phyloP scores from a whole-genome alignment of 352 stramenopile genomes.

The Phytophthora capsici region DNA sequence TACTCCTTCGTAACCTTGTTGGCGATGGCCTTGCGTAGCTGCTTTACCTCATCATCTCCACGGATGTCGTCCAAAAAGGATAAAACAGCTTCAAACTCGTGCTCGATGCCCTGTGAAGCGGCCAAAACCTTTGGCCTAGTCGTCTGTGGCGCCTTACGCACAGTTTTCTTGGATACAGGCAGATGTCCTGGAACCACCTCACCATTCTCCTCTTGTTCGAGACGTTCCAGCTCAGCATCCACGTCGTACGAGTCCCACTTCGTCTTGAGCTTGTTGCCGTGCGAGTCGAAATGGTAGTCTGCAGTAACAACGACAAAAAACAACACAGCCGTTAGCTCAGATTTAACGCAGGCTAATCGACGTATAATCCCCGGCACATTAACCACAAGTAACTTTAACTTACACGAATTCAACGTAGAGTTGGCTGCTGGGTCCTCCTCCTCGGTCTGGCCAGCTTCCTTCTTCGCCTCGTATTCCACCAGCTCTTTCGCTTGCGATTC shows the following conservation, averaged over 20 bases:
- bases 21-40: conserved; percentile 73
- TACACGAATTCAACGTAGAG: conserved; percentile 79
- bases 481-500: conserved; percentile 74
- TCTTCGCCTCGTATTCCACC: conserved; percentile 49
- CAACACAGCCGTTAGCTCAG: conserved; percentile 1
- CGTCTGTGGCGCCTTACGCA: conserved; percentile 16
- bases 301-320: not conserved
- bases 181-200: not conserved
- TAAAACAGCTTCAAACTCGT: conserved; percentile 81
- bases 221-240: conserved; percentile 72
- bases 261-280: conserved; percentile 88
- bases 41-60: conserved; percentile 68
- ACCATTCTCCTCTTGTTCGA: conserved; percentile 62
- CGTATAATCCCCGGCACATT: not conserved
- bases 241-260: conserved; percentile 88
- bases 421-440: conserved; percentile 26
- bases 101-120: conserved; percentile 59
- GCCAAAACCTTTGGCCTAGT: conserved; percentile 55
- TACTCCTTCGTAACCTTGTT: conserved; percentile 72
- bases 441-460: conserved; percentile 24
- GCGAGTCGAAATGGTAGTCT: conserved; percentile 89
- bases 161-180: conserved; percentile 3
- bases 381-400: not conserved
- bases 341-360: not conserved
- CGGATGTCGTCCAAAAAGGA: conserved; percentile 79